phyloP scores from a whole-genome alignment of 352 stramenopile species.

The Phytophthora cryptogea region DNA sequence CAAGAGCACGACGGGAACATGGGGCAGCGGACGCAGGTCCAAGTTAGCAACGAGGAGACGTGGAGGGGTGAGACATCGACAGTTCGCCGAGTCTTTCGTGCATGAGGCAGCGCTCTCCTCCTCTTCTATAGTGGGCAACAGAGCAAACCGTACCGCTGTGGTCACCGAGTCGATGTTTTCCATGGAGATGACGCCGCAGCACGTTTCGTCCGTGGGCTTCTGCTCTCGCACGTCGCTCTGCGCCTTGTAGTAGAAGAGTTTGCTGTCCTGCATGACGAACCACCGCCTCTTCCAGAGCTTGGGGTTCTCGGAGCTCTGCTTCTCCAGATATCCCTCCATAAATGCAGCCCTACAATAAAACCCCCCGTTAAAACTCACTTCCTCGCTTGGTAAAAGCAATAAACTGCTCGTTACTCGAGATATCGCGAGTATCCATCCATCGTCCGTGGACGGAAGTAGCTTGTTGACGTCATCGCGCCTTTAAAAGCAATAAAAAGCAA shows the following conservation, averaged over 20 bases:
- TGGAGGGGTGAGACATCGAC: slow-evolving; percentile 11
- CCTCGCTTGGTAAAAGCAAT: neutral
- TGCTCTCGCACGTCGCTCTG: slow-evolving; percentile 61
- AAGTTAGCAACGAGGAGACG: slow-evolving; percentile 32
- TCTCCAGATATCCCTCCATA: slow-evolving; percentile 83
- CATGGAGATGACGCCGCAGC: slow-evolving; percentile 78
- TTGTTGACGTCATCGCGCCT: slow-evolving; percentile 47
- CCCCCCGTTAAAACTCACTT: neutral
- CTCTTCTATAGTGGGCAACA: slow-evolving; percentile 13
- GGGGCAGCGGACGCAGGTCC: slow-evolving; percentile 17
- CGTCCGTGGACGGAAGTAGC: slow-evolving; percentile 64
- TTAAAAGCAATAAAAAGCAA: neutral
- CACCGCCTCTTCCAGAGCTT: slow-evolving; percentile 78
- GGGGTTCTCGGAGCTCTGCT: slow-evolving; percentile 77
- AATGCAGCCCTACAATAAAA: slow-evolving; percentile 50
- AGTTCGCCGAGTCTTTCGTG: neutral
- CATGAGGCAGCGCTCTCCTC: slow-evolving; percentile 6
- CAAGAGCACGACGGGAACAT: slow-evolving; percentile 14
- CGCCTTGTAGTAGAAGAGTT: slow-evolving; percentile 84
- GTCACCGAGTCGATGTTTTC: slow-evolving; percentile 86
- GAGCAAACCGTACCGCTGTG: slow-evolving; percentile 61
- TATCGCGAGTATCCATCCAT: slow-evolving; percentile 69
- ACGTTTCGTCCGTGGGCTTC: slow-evolving; percentile 56
- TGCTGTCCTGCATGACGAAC: slow-evolving; percentile 88
- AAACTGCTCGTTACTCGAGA: slow-evolving; percentile 44